Evolutionary conservation across 441 rosid species (phyloP), one percentile per base, ranked within the genome.

Genomic region (Croton setiger): DNA sequence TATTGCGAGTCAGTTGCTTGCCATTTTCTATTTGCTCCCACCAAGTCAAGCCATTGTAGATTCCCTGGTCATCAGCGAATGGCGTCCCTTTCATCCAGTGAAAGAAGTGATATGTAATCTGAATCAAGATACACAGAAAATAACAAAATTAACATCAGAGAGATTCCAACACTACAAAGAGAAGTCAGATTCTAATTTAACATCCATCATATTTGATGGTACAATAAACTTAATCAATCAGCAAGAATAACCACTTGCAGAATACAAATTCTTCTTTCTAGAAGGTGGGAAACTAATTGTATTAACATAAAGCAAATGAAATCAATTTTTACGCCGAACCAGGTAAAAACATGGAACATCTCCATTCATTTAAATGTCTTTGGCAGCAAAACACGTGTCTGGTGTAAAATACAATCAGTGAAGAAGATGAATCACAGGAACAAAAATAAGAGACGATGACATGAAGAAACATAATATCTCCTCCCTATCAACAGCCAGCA

Each of bases 31-130:
- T 86, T 74, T 91, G 97, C 76, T 94, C 98, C 98, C 97, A 91
- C 97, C 98, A 91, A 72, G 98, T 91, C 84, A 91, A 75, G 31
- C 85, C 77, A 65, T 91, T 90, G 85, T 94, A 91, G 73, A 90
- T 87, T n/a, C 97, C 97, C 80, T 94, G 96, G 80, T 94, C 97
- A 68, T 91, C 97, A 39, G 88, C 86, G 74, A 91, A 94, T n/a
- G 97, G 98, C 3, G 99, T 94, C 69, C 99, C 97, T 79, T 91
- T 94, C 87, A 88, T 91, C 97, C 97, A 91, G 64, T 91, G 98
- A 67, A 91, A 94, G 74, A 78, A 90, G 58, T 86, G 97, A 85
- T 91, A 94, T 2, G 97, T 94, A 55, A 94, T 82, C 98, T 91
- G 79, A 69, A 66, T 64, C 67, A 77, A 67, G 15, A 66, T 27